Base-by-base conservation (phyloP, 306 rosid species). In the Lotus japonicus region DNA sequence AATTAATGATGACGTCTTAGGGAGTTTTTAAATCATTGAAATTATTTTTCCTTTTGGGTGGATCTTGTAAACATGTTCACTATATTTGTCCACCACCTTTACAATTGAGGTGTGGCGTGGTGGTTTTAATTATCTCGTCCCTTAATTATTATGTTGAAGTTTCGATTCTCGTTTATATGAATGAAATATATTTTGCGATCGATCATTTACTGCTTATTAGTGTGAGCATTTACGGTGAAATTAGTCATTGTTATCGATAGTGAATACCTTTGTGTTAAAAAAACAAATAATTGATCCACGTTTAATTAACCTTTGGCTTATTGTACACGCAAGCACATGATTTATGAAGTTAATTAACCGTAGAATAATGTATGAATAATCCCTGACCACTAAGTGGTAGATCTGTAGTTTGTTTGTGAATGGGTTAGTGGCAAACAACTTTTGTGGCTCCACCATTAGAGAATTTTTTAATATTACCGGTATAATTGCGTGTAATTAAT, bases 361-460 rank as follows among this genome's bases (percentile, higher is more conserved):
- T 17, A 35, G 41, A 46, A 49, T 49, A 57, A 13, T 39, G 10
- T 0, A 43, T 57, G 58, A 60, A 45, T 39, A n/a, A 71, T 46
- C 5, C 5, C n/a, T 64, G 61, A 15, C 77, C 70, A 70, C 31
- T 74, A 5, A 11, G 44, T 2, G 43, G 31, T 50, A 19, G 21
- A 11, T 41, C 72, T 72, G 19, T 58, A 6, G 68, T 61, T 72
- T 12, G 42, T 1, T 54, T 33, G 48, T 11, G 23, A 61, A 54
- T 56, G 61, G 14, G 11, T 67, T 66, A 14, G 79, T 72, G 85
- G 82, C 14, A 2, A 3, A 43, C 82, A 81, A 41, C 39, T 3
- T 61, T 52, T 21, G 28, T 67, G 82, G 70, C 73, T 64, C 82
- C 35, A 77, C 77, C 50, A 77, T 72, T 31, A 54, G 16, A 48